Base-by-base conservation (phyloP, 305 asterid genomes). In the Fraxinus baroniana region DNA sequence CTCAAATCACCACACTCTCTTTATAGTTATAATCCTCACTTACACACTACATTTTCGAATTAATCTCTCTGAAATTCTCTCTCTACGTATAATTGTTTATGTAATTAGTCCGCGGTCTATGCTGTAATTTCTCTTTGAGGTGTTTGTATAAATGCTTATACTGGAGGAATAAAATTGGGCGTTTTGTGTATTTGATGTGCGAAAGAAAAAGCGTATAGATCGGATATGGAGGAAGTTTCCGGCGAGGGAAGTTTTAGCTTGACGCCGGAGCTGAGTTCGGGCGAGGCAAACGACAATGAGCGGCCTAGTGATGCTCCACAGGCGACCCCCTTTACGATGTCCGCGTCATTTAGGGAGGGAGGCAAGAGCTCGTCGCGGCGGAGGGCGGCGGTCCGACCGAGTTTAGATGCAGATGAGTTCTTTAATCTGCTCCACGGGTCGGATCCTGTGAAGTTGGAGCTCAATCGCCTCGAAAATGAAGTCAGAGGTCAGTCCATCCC, bases 391-490 rank as follows among this genome's bases (percentile, higher is more conserved):
- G 90, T 90, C 82, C 87, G 97, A 89, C 96, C 96, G n/a, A 94
- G 98, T 81, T 86, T 94, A 22, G 99, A 95, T 82, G 96, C 99
- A 9, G 99, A 95, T 72, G 99, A 95, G 87, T 92, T 94, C 80
- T 83, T 95, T 32, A 95, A 92, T 89, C 86, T 94, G 84, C 98
- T 95, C 78, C 99, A 95, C 84, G 99, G 99, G 20, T 95, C 98
- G 92, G 99, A 95, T 95, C 99, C 99, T 92, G 98, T 95, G 88
- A 94, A 90, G 92, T 15, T 95, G 86, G 99, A 95, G 92, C 99
- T 95, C 85, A 95, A 94, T 91, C 95, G 99, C 74, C 95, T 95
- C 80, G 99, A 95, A 92, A 95, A 95, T 73, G 99, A 93, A 88
- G 94, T 93, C 89, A 92, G 98, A 93, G 98, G 99, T 95, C 55